Base-by-base conservation (phyloP, 2,329 filamentous ascomycete genomes). In the Alternaria sp. region DNA sequence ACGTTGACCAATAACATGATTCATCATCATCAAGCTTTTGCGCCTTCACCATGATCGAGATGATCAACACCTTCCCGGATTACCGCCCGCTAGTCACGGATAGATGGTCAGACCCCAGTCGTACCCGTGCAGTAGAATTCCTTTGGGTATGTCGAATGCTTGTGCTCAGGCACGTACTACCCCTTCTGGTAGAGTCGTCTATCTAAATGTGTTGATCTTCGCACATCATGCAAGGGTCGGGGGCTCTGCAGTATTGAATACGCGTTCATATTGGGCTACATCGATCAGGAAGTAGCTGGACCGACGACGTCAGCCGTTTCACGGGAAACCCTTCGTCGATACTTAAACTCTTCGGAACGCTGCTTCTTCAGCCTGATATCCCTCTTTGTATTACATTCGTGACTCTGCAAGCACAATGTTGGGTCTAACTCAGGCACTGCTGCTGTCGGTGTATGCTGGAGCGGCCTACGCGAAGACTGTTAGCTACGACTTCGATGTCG, bases 401-500 rank as follows among this genome's bases (percentile, higher is more conserved):
- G n/a, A 18, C 8, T 20, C 12, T 16, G 28, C 18, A 11, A 50
- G 25, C 57, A 62, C 14, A 12, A 67, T 67, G 65, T 54, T 54
- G 54, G 54, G 49, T 41, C 40, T 54, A 40, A 32, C 54, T 40
- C 16, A 52, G 20, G 18, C 44, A 22, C 27, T 59, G 20, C 30
- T 52, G 8, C n/a, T 68, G 12, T 48, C 50, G 20, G 34, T 54
- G 8, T 62, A 53, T 28, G 62, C 60, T 70, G 51, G 55, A 8
- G 34, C 59, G 8, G 72, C 59, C 14, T 67, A 30, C 49, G 62
- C 69, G n/a, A 71, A 73, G 43, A 83, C 78, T 3, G 79, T 83
- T 50, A 81, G 75, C 20, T 82, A 82, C 61, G 78, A 86, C 64
- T 86, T 82, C 68, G 82, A 85, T 66, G 79, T 87, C 58, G 82